Percentiles rank a stretch among this genome's conserved stretches.
phyloP scores from a whole-genome alignment of 805 yeast species.

The Yarrowia keelungensis region DNA sequence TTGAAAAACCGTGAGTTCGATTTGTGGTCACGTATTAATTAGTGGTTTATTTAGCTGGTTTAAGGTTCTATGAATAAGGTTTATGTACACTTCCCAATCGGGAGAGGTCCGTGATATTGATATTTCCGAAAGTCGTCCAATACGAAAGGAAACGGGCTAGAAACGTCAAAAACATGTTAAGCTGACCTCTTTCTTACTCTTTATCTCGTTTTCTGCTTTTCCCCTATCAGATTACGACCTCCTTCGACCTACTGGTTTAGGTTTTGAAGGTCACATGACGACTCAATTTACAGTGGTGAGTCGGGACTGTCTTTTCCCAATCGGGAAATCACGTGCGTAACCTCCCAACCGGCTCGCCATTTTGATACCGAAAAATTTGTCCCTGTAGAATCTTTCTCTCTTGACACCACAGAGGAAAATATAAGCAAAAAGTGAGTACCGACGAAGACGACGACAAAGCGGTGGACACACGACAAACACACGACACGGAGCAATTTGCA shows the following conservation, averaged over 20 bases:
- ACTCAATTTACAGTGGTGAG: constrained; percentile 9
- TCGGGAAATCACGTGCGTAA: constrained; percentile 30
- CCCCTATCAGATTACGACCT: too few species aligned
- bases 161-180: too few species aligned
- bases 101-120: too few species aligned
- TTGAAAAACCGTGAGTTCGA: not conserved
- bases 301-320: constrained; percentile 38
- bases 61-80: not conserved
- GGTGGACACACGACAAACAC: not conserved
- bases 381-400: constrained; percentile 37
- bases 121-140: too few species aligned
- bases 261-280: constrained; percentile 2
- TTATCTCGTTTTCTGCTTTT: too few species aligned
- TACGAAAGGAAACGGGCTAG: too few species aligned
- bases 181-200: too few species aligned
- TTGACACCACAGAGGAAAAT: constrained; percentile 39
- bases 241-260: too few species aligned
- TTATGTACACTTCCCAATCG: too few species aligned
- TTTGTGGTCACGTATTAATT: too few species aligned
- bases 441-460: too few species aligned
- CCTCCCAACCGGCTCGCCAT: constrained; percentile 33
- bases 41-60: not conserved
- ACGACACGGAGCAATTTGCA: not conserved
- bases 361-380: constrained; percentile 38
- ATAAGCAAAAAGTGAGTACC: constrained; percentile 38